Evolutionary conservation across 1,284 basidiomycete species (phyloP).

Genomic region (Sanghuangporus baumii): DNA sequence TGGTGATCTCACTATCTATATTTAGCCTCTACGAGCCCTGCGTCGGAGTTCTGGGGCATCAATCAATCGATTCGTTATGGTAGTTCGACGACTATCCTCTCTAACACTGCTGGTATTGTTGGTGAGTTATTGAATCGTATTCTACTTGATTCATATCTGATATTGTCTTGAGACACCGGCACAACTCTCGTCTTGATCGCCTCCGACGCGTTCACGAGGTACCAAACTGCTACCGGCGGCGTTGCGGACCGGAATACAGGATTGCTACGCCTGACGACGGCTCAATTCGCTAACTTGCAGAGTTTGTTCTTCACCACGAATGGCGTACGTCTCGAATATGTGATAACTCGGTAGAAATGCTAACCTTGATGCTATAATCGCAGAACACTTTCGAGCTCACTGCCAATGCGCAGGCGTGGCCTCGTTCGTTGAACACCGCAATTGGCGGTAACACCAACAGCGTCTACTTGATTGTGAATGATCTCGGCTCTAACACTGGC

Average conservation of each 20-base stretch:
- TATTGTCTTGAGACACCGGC: conserved; percentile 18
- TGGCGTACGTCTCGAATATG: conserved; percentile 10
- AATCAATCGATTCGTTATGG: conserved; percentile 19
- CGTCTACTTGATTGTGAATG: conserved; percentile 22
- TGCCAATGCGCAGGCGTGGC: conserved; percentile 23
- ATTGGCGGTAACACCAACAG: conserved; percentile 19
- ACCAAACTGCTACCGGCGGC: conserved; percentile 20
- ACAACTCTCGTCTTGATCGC: conserved; percentile 21
- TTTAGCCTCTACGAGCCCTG: conserved; percentile 14
- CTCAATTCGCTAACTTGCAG: conserved; percentile 19
- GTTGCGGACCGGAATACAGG: conserved; percentile 18
- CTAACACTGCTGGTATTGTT: conserved; percentile 21
- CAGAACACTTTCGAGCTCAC: conserved; percentile 22
- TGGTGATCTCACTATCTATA: not conserved
- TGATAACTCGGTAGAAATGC: not conserved
- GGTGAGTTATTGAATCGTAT: conserved; percentile 6
- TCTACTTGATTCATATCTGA: not conserved
- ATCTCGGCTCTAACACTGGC: conserved; percentile 27
- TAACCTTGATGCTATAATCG: not conserved
- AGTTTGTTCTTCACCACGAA: conserved; percentile 21
- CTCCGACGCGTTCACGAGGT: conserved; percentile 18
- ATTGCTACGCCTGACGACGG: conserved; percentile 17
- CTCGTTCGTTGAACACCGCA: conserved; percentile 19
- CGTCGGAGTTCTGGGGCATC: conserved; percentile 22
- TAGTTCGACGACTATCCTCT: conserved; percentile 18